A percentile compares a stretch with the other conserved stretches of the same genome.
These are phyloP conservation scores for Sarcodon aspratus DNA, from an alignment of 768 basidiomycete species.

Conservation along the genomic window DNA sequence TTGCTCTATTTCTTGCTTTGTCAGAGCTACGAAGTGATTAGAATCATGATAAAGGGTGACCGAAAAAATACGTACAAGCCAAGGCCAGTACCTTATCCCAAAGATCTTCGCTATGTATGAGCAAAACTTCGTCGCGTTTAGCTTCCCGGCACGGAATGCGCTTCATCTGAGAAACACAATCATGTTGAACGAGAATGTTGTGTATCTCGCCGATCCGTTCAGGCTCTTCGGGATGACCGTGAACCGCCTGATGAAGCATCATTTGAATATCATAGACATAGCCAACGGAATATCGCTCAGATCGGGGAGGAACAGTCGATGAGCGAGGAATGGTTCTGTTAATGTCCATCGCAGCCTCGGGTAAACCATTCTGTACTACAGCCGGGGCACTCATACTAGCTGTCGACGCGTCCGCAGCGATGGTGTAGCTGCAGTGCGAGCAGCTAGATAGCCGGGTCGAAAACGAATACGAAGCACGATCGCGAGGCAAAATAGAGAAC, in stretches of 20 bases:
- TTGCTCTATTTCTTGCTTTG: constrained; percentile 60
- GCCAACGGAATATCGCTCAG: constrained; percentile 34
- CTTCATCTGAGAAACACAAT: constrained; percentile 62
- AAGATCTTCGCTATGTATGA: constrained; percentile 85
- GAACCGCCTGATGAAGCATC: constrained; percentile 68
- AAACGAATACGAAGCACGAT: too few species aligned
- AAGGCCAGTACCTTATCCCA: constrained; percentile 85
- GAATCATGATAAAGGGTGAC: neutral
- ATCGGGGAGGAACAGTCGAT: too few species aligned
- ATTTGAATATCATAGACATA: constrained; percentile 83
- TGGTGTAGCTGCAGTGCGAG: too few species aligned
- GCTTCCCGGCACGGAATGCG: constrained; percentile 68
- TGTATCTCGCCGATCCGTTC: constrained; percentile 72
- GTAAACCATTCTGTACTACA: too few species aligned
- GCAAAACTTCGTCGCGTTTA: constrained; percentile 63
- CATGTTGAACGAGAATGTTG: constrained; percentile 45
- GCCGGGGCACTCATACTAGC: too few species aligned
- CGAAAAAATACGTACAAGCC: constrained; percentile 45
- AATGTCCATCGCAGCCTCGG: too few species aligned
- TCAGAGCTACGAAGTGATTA: constrained; percentile 41
- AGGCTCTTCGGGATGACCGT: constrained; percentile 70
- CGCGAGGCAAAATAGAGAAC: too few species aligned
- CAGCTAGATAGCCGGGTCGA: too few species aligned
- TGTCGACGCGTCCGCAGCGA: too few species aligned
- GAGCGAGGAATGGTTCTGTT: too few species aligned